A percentile compares a stretch with the other conserved stretches of the same genome.
phyloP scores from a whole-genome alignment of 768 basidiomycete genomes.

The Lentinula sp. region DNA sequence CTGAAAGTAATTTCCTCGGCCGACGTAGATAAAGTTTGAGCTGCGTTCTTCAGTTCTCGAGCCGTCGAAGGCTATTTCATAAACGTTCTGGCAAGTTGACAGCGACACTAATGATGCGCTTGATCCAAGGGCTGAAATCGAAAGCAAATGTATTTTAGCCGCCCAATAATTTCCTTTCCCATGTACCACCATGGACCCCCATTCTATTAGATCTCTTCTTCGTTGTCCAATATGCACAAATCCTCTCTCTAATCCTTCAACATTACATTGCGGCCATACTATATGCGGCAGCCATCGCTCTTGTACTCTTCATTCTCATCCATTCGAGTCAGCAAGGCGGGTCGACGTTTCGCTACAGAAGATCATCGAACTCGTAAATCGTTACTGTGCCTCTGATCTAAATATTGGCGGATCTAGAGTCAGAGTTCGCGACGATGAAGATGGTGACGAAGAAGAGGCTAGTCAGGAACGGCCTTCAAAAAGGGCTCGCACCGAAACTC shows the following conservation, averaged over 20 bases:
- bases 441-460: constrained; percentile 24
- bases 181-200: background rate
- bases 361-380: constrained; percentile 38
- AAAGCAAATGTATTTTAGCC: background rate
- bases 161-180: background rate
- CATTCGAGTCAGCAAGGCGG: constrained; percentile 16
- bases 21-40: no score
- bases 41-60: no score
- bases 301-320: constrained; percentile 9
- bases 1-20: no score
- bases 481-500: background rate
- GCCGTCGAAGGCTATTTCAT: no score
- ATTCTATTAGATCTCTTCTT: constrained; percentile 29
- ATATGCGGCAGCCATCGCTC: constrained; percentile 57
- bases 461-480: constrained; percentile 10
- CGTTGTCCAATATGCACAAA: constrained; percentile 49
- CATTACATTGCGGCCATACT: constrained; percentile 80
- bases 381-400: constrained; percentile 9
- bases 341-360: constrained; percentile 57
- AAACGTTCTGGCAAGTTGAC: no score
- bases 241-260: constrained; percentile 39
- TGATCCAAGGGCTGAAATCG: no score
- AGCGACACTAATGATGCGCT: no score
- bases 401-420: background rate
- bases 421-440: constrained; percentile 20